phyloP scores from a whole-genome alignment of 768 basidiomycete species.

The Lepiota brunneoincarnata region DNA sequence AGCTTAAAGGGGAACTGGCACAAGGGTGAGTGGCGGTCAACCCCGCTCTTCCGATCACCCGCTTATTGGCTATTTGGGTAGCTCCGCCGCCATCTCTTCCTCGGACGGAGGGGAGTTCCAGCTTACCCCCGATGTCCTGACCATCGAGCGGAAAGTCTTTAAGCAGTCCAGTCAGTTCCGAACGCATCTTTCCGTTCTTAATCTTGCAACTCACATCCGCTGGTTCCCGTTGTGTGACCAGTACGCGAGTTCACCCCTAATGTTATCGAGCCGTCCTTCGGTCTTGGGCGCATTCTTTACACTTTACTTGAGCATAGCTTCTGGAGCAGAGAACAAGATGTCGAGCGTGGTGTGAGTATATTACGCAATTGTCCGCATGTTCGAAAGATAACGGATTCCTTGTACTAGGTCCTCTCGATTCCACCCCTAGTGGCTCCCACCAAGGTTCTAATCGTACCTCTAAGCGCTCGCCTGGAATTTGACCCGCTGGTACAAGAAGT shows the following conservation, averaged over 20 bases:
- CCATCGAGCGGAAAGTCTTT: conserved; percentile 79
- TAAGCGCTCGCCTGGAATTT: conserved; percentile 84
- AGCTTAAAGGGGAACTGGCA: conserved; percentile 67
- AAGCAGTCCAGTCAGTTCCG: conserved; percentile 74
- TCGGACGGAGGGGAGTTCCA: conserved; percentile 66
- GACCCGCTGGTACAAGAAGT: conserved; percentile 82
- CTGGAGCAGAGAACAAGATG: conserved; percentile 92
- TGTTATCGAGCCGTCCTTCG: conserved; percentile 98
- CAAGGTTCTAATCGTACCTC: conserved; percentile 93
- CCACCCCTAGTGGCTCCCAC: conserved; percentile 91
- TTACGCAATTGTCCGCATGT: conserved; percentile 1
- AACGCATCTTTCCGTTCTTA: background rate
- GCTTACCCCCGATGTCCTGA: conserved; percentile 70
- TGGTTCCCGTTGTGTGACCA: conserved; percentile 27
- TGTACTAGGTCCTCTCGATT: conserved; percentile 77
- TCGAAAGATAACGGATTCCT: conserved; percentile 11
- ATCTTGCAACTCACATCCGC: background rate
- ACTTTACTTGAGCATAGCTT: conserved; percentile 92
- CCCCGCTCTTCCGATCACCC: conserved; percentile 3
- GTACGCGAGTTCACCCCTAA: conserved; percentile 96
- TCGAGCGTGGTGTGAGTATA: conserved; percentile 77
- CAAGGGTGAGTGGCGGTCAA: conserved; percentile 55
- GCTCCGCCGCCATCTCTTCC: conserved; percentile 52
- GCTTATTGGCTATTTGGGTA: conserved; percentile 22
- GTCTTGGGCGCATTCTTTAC: conserved; percentile 94